These are phyloP conservation scores for Paratinospora sagittata DNA, from an alignment of 164 flowering plant genomes.

Conservation along the genomic window DNA sequence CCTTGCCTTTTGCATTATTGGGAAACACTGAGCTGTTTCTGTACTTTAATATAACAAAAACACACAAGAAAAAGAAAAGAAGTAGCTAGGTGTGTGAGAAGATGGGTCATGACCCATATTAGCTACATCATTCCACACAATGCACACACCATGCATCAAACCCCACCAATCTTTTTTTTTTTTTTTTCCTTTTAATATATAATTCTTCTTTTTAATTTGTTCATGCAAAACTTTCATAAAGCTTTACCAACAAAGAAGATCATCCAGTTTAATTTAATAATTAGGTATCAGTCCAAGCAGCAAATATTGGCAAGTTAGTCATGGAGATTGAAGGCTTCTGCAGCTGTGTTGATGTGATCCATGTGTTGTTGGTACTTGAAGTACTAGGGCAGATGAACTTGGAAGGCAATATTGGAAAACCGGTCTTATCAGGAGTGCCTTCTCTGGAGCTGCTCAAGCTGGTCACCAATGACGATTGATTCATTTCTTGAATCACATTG, in stretches of 20 bases:
- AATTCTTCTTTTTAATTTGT: conserved; percentile 1
- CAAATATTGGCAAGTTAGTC: conserved; percentile 71
- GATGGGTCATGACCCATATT: conserved; percentile 11
- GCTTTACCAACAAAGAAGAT: neutral
- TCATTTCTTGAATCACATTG: conserved; percentile 1
- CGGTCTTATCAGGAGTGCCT: conserved; percentile 54
- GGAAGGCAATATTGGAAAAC: conserved; percentile 27
- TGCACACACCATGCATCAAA: neutral
- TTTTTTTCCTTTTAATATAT: neutral
- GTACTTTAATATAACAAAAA: conserved; percentile 22
- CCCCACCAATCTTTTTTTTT: conserved; percentile 21
- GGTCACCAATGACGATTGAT: conserved; percentile 57
- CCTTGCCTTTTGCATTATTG: conserved; percentile 39
- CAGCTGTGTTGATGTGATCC: conserved; percentile 46
- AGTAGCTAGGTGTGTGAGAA: conserved; percentile 6
- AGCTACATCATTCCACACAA: conserved; percentile 13
- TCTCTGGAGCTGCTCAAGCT: conserved; percentile 71
- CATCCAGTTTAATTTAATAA: neutral
- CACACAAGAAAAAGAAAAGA: neutral
- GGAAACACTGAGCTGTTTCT: conserved; percentile 36
- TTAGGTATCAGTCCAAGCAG: conserved; percentile 69
- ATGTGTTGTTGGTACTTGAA: conserved; percentile 19
- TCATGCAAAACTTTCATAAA: conserved; percentile 30
- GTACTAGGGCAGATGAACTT: conserved; percentile 28
- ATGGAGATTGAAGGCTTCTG: conserved; percentile 49